Conservation (phyloP, 768 basidiomycete species). For the Dacryopinax spathularia region DNA sequence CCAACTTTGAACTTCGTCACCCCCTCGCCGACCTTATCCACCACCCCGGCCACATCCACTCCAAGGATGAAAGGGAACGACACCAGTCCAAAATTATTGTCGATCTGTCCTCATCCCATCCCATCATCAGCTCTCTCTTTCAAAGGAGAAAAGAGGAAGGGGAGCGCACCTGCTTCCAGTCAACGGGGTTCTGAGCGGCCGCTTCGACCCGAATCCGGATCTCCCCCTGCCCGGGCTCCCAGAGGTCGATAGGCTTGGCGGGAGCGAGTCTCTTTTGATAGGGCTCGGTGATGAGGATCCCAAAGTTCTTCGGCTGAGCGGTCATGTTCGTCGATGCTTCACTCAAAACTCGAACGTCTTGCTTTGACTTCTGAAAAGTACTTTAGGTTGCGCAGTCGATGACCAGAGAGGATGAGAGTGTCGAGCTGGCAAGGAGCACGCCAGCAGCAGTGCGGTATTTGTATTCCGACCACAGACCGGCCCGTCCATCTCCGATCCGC, state of each 20-base stretch:
- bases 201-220: slow-evolving; percentile 15
- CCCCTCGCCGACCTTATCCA: slow-evolving; percentile 38
- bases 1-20: slow-evolving; percentile 38
- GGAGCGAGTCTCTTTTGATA: slow-evolving; percentile 10
- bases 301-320: too few species aligned
- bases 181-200: slow-evolving; percentile 39
- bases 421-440: too few species aligned
- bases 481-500: too few species aligned
- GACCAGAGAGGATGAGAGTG: too few species aligned
- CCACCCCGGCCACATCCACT: slow-evolving; percentile 37
- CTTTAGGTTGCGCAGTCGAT: too few species aligned
- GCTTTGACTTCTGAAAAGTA: too few species aligned
- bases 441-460: too few species aligned
- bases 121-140: background rate
- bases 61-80: slow-evolving; percentile 36
- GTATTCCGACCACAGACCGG: too few species aligned
- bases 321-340: too few species aligned
- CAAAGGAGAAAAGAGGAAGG: background rate
- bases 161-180: slow-evolving; percentile 28
- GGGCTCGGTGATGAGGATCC: slow-evolving; percentile 4
- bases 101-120: slow-evolving; percentile 5
- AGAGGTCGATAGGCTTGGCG: slow-evolving; percentile 4
- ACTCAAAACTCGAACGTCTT: too few species aligned
- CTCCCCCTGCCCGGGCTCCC: slow-evolving; percentile 6
- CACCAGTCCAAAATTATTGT: slow-evolving; percentile 6